phyloP scores from a whole-genome alignment of 139 green algal species.

The Tetraselmis striata region DNA sequence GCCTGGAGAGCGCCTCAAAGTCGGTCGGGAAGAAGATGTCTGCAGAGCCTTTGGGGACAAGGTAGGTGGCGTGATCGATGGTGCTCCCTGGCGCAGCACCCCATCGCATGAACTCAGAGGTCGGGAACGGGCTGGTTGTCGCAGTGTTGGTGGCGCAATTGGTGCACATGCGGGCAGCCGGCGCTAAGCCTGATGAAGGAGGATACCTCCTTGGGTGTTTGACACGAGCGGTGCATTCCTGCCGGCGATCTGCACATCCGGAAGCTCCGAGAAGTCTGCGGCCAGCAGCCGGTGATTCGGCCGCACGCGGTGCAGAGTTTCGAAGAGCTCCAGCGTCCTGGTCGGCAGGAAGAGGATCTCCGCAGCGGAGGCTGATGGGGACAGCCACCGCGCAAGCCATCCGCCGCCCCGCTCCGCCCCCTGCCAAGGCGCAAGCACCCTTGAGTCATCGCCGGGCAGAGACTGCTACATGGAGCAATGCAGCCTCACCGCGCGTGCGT shows the following conservation, averaged over 20 bases:
- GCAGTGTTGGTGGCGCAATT: not conserved
- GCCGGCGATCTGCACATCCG: slow-evolving; percentile 62
- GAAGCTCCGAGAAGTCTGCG: slow-evolving; percentile 78
- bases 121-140: not conserved
- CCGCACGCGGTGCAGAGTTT: slow-evolving; percentile 50
- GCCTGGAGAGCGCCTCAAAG: slow-evolving; percentile 53
- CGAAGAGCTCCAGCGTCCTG: slow-evolving; percentile 51
- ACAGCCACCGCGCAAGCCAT: no score
- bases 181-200: no score
- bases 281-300: slow-evolving; percentile 69
- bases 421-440: no score
- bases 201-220: slow-evolving; percentile 26
- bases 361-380: not conserved
- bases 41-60: slow-evolving; percentile 37
- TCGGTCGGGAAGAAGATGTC: slow-evolving; percentile 93
- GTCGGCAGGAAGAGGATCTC: slow-evolving; percentile 63
- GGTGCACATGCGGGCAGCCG: slow-evolving; percentile 10
- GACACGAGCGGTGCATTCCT: slow-evolving; percentile 73
- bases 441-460: no score
- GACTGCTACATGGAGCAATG: not conserved
- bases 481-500: not conserved
- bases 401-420: not conserved
- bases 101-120: slow-evolving; percentile 10
- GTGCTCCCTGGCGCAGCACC: slow-evolving; percentile 35
- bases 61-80: slow-evolving; percentile 38